Evolutionary conservation across 2,329 filamentous ascomycete genomes (phyloP), one percentile per base, ranked within the genome.

Genomic region (Botrytis galanthina): DNA sequence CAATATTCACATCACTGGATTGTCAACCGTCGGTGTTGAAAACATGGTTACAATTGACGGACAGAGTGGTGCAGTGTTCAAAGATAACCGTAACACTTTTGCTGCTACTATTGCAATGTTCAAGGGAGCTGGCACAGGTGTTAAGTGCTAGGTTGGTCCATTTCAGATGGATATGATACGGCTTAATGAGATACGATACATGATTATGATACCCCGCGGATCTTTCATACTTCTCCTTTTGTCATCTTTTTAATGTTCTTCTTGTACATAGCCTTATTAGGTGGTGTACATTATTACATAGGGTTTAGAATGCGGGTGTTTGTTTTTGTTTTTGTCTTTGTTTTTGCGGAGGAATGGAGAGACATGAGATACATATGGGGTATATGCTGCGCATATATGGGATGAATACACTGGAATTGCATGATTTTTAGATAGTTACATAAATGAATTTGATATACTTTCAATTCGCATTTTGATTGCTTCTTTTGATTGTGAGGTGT

Each of bases 41-140:
- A 93, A 93, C 83, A 94, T 94, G 91, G 83, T 94, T 74, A 90
- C 87, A 1, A 80, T 91, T 29, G 84, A 92, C 77, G 89, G 89
- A 57, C 77, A 85, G 79, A 82, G 84, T 22, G 83, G 83, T 2
- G 87, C 86, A 66, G 80, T 88, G 7, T 88, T 90, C 77, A 82
- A 81, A 70, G 88, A 91, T 81, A 92, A 92, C 82, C 84, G 87
- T 73, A 91, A 89, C 81, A 89, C 85, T 77, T 92, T 90, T 79
- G 91, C 89, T 77, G 88, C 88, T 7, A 88, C 89, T 39, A 82
- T 92, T 74, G 87, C 88, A 39, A 78, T 85, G 68, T 90, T 90
- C 60, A 70, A 75, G 39, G 16, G 48, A 57, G 63, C 64, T 64
- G 74, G 67, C 42, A 73, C 46, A 4, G 59, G 57, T 46, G 51